Evolutionary conservation across 2,329 filamentous ascomycete genomes (phyloP), one percentile per base, ranked within the genome.

Genomic region (Fulvia fulva): DNA sequence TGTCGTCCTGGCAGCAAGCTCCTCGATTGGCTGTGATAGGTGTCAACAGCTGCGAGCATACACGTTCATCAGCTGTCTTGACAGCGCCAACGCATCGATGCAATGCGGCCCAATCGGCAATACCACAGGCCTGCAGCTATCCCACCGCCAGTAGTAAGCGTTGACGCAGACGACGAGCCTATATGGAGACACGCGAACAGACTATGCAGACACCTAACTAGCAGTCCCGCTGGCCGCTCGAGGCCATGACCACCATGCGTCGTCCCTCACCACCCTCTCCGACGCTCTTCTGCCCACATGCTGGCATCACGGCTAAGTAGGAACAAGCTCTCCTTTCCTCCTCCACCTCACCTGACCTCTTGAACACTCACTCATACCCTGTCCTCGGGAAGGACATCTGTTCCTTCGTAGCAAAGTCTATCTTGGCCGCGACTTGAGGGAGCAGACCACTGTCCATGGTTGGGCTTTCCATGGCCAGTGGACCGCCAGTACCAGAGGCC

Each of bases 401-500:
- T 54, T 30, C 23, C 19, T 19, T 43, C 16, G 51, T 43, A 53
- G 41, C 55, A 52, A 37, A 46, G 51, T 32, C 34, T 49, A 49
- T 51, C 52, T 32, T 3, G 23, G 21, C 19, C 32, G 34, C 34
- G n/a, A 5, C 19, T 12, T 45, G 21, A 21, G 22, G 32, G 45
- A 25, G n/a, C n/a, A 51, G 12, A 51, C 25, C n/a, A 26, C 51
- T 49, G 55, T 63, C 59, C 49, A 61, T 65, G 63, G 61, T 64
- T 23, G 62, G 58, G 43, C 55, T 59, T 25, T 30, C 53, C 49
- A 63, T 65, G 59, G 59, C 61, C 51, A 56, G 46, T 23, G 57
- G 51, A 53, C 53, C 62, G 55, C 26, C 51, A 37, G 63, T 65
- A 41, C 56, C 69, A 25, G 68, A 70, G 55, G 68, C 71, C 37